phyloP scores from a whole-genome alignment of 306 rosid genomes.

The Elaeagnus macrophylla region DNA sequence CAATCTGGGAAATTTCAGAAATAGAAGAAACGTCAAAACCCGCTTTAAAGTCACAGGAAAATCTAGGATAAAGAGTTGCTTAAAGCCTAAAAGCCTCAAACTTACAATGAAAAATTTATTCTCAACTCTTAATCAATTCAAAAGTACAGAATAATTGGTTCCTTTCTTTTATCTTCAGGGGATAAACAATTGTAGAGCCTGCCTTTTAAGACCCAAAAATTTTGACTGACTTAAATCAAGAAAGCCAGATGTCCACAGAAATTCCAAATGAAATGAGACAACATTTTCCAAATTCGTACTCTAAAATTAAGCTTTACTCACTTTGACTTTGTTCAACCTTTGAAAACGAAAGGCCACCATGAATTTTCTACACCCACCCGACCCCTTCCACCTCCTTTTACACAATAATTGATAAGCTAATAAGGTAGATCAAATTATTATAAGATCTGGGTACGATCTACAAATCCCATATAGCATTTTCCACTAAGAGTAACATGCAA shows the following conservation, averaged over 20 bases:
- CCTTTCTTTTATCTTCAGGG: no score
- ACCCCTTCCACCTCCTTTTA: constrained; percentile 19
- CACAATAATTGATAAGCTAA: constrained; percentile 19
- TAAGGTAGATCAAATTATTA: constrained; percentile 37
- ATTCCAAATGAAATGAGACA: constrained; percentile 18
- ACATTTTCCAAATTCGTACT: constrained; percentile 7
- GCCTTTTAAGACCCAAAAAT: constrained; percentile 8
- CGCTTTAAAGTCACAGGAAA: no score
- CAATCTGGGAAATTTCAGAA: background rate
- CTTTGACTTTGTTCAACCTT: constrained; percentile 45
- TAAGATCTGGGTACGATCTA: constrained; percentile 85
- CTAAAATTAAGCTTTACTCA: constrained; percentile 19
- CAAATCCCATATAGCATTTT: constrained; percentile 33
- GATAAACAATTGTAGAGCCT: no score
- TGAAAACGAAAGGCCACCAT: constrained; percentile 15
- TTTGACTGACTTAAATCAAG: constrained; percentile 15
- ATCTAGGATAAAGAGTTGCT: no score
- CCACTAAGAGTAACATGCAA: constrained; percentile 28
- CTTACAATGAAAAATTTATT: no score
- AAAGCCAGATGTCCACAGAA: constrained; percentile 20
- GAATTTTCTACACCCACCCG: constrained; percentile 13
- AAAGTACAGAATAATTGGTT: no score
- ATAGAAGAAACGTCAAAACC: no score
- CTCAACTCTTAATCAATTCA: no score
- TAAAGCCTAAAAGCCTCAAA: no score